A percentile compares a stretch with the other conserved stretches of the same genome.
phyloP scores from a whole-genome alignment of 2,329 filamentous ascomycete genomes.

The Stachybotrys chlorohalonatus region DNA sequence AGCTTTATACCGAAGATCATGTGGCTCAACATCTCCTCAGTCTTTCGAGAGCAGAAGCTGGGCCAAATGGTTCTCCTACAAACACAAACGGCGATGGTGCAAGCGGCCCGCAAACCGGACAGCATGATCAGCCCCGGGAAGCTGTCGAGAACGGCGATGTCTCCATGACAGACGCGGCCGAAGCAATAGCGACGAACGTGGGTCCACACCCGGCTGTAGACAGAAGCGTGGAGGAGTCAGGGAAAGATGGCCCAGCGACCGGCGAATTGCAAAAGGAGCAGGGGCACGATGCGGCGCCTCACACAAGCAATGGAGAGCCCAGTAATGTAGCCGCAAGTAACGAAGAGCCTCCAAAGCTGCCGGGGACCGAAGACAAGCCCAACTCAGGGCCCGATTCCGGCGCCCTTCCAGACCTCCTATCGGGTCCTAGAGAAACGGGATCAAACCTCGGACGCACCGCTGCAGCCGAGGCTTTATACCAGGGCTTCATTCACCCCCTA shows the following conservation, averaged over 20 bases:
- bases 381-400: too few relatives aligned
- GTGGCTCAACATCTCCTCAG: constrained; percentile 27
- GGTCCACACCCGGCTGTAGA: background rate
- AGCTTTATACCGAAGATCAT: constrained; percentile 42
- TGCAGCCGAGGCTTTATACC: constrained; percentile 18
- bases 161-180: constrained; percentile 13
- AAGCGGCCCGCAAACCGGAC: constrained; percentile 1
- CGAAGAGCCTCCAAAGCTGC: too few relatives aligned
- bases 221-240: constrained; percentile 2
- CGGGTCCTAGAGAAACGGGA: background rate
- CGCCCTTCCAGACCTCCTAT: too few relatives aligned
- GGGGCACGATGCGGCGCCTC: too few relatives aligned
- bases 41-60: constrained; percentile 10
- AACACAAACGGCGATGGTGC: constrained; percentile 12
- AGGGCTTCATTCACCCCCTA: constrained; percentile 62
- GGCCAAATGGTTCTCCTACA: background rate
- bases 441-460: background rate
- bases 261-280: too few relatives aligned
- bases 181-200: background rate
- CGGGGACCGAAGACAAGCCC: too few relatives aligned
- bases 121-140: constrained; percentile 1
- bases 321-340: too few relatives aligned
- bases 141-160: constrained; percentile 14
- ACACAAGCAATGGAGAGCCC: too few relatives aligned
- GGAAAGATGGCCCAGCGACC: background rate